These are phyloP conservation scores for Bimuria novae-zelandiae DNA, from an alignment of 2,329 filamentous ascomycete genomes.

Conservation along the genomic window DNA sequence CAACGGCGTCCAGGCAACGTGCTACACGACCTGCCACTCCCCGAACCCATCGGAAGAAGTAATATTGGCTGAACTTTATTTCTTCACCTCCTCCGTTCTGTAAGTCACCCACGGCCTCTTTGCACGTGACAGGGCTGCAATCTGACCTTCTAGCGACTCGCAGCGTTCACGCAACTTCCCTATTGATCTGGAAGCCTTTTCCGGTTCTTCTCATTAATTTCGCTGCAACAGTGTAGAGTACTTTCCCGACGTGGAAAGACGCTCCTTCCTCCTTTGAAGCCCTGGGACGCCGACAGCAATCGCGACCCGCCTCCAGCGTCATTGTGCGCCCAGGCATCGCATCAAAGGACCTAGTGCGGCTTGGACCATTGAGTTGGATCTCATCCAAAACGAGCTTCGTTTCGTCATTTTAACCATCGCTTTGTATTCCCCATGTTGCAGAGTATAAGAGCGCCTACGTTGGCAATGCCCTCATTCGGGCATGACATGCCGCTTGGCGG, in stretches of 20 bases:
- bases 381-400: not conserved
- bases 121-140: not conserved
- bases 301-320: not conserved
- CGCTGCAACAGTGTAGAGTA: not conserved
- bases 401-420: slow-evolving; percentile 3
- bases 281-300: no score
- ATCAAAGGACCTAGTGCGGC: not conserved
- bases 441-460: slow-evolving; percentile 38
- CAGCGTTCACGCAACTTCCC: not conserved
- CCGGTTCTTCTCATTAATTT: not conserved
- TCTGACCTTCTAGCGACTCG: not conserved
- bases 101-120: not conserved
- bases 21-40: slow-evolving; percentile 7
- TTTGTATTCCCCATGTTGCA: slow-evolving; percentile 41
- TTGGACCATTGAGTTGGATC: slow-evolving; percentile 1
- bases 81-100: not conserved
- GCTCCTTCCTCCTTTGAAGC: no score
- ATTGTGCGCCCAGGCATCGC: not conserved
- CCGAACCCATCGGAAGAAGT: slow-evolving; percentile 7
- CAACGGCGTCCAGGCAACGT: slow-evolving; percentile 4
- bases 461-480: slow-evolving; percentile 45
- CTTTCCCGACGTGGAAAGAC: not conserved
- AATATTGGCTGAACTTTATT: slow-evolving; percentile 5
- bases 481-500: slow-evolving; percentile 39
- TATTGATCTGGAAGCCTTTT: no score